Percentiles rank a stretch among this genome's conserved stretches.
These are phyloP conservation scores for Claviceps humidiphila DNA, from an alignment of 2,329 filamentous ascomycete genomes.

Conservation along the genomic window DNA sequence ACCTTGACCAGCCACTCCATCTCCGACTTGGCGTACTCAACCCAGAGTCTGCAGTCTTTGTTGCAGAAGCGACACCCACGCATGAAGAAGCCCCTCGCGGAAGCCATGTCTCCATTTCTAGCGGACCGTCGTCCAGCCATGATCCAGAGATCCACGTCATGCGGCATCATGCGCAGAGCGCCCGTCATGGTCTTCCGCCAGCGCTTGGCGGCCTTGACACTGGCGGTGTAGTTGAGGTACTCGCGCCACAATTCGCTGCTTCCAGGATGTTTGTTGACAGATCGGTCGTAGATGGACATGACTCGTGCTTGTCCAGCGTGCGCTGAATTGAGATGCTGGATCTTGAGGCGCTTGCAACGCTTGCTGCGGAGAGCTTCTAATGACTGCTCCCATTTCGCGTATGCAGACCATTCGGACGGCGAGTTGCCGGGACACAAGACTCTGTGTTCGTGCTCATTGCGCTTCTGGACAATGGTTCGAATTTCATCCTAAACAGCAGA, in stretches of 20 bases:
- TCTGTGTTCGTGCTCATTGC: conserved; percentile 86
- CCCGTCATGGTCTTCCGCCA: conserved; percentile 52
- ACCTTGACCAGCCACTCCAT: conserved; percentile 84
- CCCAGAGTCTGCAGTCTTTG: conserved; percentile 59
- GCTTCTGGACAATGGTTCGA: conserved; percentile 71
- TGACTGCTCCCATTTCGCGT: conserved; percentile 59
- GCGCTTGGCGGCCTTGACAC: conserved; percentile 51
- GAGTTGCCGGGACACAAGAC: conserved; percentile 70
- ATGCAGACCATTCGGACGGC: conserved; percentile 69
- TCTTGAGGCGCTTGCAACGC: conserved; percentile 65
- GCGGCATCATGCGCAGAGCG: conserved; percentile 74
- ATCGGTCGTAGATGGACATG: conserved; percentile 81
- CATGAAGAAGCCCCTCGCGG: conserved; percentile 74
- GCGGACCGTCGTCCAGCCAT: conserved; percentile 71
- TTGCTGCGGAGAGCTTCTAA: conserved; percentile 69
- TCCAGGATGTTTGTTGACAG: conserved; percentile 70
- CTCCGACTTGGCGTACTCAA: conserved; percentile 83
- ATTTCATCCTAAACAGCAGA: conserved; percentile 60
- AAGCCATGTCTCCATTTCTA: conserved; percentile 71
- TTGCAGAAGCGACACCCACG: conserved; percentile 83
- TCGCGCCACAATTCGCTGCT: conserved; percentile 76
- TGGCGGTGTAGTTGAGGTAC: conserved; percentile 70
- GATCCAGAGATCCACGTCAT: conserved; percentile 73
- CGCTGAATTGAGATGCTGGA: conserved; percentile 51
- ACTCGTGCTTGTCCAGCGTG: conserved; percentile 69